Percentiles rank a stretch among this genome's conserved stretches.
These are phyloP conservation scores for Aspergillus awamori DNA, from an alignment of 2,329 filamentous ascomycete genomes.

Conservation along the genomic window DNA sequence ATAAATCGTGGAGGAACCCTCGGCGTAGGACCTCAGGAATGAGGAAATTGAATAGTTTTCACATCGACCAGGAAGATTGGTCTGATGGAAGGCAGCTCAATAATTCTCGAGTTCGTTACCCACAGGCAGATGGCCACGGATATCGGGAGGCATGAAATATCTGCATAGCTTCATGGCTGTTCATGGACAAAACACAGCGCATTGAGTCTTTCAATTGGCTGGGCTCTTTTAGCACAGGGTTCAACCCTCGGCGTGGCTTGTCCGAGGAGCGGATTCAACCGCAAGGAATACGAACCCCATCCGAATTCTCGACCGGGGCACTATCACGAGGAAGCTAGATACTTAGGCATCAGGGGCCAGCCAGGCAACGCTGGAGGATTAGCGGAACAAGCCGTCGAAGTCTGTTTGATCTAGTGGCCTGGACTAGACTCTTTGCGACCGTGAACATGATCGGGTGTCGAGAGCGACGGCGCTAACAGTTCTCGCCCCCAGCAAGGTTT, in stretches of 20 bases:
- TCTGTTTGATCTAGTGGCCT: neutral
- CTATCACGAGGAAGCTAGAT: neutral
- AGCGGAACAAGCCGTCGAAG: conserved; percentile 4
- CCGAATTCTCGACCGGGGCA: neutral
- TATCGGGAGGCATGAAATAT: too few relatives aligned
- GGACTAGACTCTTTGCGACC: neutral
- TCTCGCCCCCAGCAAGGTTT: neutral
- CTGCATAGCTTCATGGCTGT: neutral
- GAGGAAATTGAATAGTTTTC: too few relatives aligned
- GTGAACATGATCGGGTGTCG: neutral
- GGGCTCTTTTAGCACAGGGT: neutral
- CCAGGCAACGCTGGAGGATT: neutral
- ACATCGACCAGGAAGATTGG: neutral
- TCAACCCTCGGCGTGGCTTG: neutral
- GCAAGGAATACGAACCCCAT: too few relatives aligned
- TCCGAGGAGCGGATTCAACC: neutral
- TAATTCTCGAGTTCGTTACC: neutral
- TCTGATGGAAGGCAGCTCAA: neutral
- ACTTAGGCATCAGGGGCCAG: neutral
- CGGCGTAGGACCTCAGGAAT: too few relatives aligned
- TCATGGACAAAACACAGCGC: too few relatives aligned
- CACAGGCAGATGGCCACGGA: neutral
- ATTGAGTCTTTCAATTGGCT: neutral
- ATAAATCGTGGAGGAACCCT: too few relatives aligned
- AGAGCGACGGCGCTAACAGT: conserved; percentile 2